Evolutionary conservation across 495 filamentous ascomycete species (phyloP).

Genomic region (Astrothelium macrocarpum): DNA sequence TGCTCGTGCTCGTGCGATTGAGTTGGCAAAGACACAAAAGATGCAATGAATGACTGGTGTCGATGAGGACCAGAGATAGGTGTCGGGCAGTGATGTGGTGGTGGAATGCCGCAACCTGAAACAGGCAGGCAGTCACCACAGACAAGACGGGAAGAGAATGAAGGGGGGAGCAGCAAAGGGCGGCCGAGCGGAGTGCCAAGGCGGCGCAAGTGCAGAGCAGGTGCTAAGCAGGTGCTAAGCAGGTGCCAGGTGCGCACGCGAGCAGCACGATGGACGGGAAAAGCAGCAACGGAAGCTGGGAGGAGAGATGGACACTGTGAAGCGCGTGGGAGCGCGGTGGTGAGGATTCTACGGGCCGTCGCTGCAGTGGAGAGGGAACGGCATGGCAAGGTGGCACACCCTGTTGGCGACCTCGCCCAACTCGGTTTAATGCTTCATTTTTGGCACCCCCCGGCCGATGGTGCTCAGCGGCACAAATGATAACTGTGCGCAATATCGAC

Average conservation of each 20-base stretch:
- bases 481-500: background rate
- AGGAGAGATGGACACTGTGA: no score
- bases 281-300: no score
- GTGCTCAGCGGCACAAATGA: background rate
- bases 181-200: background rate
- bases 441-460: background rate
- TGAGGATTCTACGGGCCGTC: constrained; percentile 3
- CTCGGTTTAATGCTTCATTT: background rate
- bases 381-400: no score
- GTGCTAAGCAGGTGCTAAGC: background rate
- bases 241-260: no score
- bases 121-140: background rate
- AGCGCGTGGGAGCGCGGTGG: background rate
- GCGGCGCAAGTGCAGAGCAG: background rate
- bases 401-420: background rate
- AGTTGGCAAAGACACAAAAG: background rate
- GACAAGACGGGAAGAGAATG: background rate
- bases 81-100: background rate
- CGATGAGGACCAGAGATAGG: background rate
- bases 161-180: background rate
- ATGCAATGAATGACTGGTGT: background rate
- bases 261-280: no score
- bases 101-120: constrained; percentile 5
- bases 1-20: background rate
- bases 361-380: background rate